These are phyloP conservation scores for Colletotrichum eleusines DNA, from an alignment of 2,329 filamentous ascomycete genomes.

Conservation along the genomic window DNA sequence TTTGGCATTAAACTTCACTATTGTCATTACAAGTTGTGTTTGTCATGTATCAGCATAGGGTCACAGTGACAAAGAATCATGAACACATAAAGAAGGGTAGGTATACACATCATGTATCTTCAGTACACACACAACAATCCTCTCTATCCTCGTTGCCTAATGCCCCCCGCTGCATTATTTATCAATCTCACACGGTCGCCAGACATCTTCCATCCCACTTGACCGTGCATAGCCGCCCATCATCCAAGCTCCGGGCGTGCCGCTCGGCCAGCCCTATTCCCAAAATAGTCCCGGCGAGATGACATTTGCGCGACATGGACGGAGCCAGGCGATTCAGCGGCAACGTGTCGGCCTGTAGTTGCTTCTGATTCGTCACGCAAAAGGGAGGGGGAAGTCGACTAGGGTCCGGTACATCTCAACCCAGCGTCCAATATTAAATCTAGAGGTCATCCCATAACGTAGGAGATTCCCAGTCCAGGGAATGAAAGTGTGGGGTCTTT, in stretches of 20 bases:
- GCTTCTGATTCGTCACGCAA: conserved; percentile 41
- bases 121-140: conserved; percentile 35
- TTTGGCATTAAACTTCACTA: not conserved
- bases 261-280: conserved; percentile 21
- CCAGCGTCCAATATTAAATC: conserved; percentile 56
- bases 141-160: conserved; percentile 39
- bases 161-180: conserved; percentile 14
- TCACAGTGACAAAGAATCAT: not conserved
- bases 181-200: conserved; percentile 23
- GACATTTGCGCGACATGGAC: conserved; percentile 1
- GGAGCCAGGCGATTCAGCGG: not conserved
- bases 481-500: conserved; percentile 34
- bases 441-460: conserved; percentile 57
- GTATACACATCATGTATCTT: conserved; percentile 40
- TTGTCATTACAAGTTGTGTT: not conserved
- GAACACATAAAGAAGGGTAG: not conserved
- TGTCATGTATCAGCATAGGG: too few relatives aligned
- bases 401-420: conserved; percentile 41
- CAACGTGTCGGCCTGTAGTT: conserved; percentile 18
- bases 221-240: conserved; percentile 3
- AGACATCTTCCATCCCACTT: conserved; percentile 19
- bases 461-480: conserved; percentile 45
- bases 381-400: conserved; percentile 47
- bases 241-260: conserved; percentile 32
- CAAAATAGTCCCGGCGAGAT: conserved; percentile 27